Conservation (phyloP, 371 early-diverging fungal species). For the Mortierella sp. region DNA sequence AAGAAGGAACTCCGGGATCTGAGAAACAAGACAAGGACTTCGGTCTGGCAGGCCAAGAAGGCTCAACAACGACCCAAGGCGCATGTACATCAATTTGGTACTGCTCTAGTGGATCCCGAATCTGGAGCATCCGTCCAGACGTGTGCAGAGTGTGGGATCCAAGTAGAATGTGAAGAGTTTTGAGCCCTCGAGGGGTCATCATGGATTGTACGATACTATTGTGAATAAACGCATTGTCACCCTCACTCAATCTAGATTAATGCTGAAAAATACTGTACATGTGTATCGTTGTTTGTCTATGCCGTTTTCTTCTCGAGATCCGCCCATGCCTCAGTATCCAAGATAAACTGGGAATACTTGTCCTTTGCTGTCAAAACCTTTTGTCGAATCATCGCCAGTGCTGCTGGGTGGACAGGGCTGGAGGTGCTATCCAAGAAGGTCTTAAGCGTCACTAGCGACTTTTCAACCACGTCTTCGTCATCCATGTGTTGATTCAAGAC, state of each 20-base stretch:
- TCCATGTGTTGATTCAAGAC: conserved; percentile 59
- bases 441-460: conserved; percentile 51
- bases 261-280: no score
- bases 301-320: conserved; percentile 53
- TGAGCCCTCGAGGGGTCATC: conserved; percentile 18
- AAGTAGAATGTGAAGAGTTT: conserved; percentile 79
- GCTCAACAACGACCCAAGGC: conserved; percentile 58
- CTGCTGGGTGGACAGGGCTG: conserved; percentile 51
- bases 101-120: conserved; percentile 58
- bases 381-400: conserved; percentile 51
- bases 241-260: no score
- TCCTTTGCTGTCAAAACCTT: conserved; percentile 54
- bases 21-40: conserved; percentile 85
- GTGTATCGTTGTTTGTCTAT: conserved; percentile 3
- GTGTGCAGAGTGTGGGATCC: conserved; percentile 78
- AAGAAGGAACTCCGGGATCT: conserved; percentile 82
- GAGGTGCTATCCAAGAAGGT: conserved; percentile 50
- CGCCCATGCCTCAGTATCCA: conserved; percentile 61
- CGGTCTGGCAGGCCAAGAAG: conserved; percentile 73
- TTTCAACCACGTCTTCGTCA: conserved; percentile 79
- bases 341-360: conserved; percentile 55
- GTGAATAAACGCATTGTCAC: no score
- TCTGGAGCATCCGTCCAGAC: conserved; percentile 64
- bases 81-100: conserved; percentile 81
- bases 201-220: neutral